Evolutionary conservation across 2,329 filamentous ascomycete genomes (phyloP), one percentile per base, ranked within the genome.

Genomic region (Torrubiellomyces zombiae): DNA sequence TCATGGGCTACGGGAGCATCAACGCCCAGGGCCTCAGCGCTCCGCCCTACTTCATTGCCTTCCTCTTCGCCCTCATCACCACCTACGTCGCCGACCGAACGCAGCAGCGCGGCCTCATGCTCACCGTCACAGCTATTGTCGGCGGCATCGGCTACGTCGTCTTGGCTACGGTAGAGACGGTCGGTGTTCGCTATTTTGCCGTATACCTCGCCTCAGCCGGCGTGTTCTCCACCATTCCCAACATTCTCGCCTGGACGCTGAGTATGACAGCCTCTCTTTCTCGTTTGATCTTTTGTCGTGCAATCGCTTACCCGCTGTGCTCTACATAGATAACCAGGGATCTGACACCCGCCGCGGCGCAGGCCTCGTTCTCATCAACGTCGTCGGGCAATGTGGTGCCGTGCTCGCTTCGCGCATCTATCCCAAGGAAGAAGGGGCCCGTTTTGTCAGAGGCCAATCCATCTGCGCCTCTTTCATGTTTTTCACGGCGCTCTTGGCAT

Each of bases 301-400:
- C 7, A 6, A 3, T n/a, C 5, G n/a, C n/a, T 25, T 13, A 14
- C n/a, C 16, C 19, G n/a, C 5, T 11, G 15, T 14, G 9, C 3
- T 4, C 5, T 20, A 12, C 10, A 62, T 86, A 39, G 83, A 86
- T 41, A 89, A 89, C 45, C 76, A 83, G 40, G 54, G 61, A 21
- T 67, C 59, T 3, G 67, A 71, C 27, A 64, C 64, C 24, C 64
- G 67, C 9, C 74, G 75, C 32, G 77, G 78, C 0, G 67, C 69
- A 1, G 77, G 75, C 2, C 75, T 89, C 38, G 77, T 75, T 0
- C 58, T 89, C 14, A 46, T 91, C 38, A 81, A 89, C 44, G 42
- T 79, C 11, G 63, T 89, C 9, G 81, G 78, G 1, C 78, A 83
- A 48, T 71, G 70, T 34, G 78, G 78, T 0, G 76, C 78, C 2